phyloP scores from a whole-genome alignment of 805 yeast species.

The Lipomyces yamadae region DNA sequence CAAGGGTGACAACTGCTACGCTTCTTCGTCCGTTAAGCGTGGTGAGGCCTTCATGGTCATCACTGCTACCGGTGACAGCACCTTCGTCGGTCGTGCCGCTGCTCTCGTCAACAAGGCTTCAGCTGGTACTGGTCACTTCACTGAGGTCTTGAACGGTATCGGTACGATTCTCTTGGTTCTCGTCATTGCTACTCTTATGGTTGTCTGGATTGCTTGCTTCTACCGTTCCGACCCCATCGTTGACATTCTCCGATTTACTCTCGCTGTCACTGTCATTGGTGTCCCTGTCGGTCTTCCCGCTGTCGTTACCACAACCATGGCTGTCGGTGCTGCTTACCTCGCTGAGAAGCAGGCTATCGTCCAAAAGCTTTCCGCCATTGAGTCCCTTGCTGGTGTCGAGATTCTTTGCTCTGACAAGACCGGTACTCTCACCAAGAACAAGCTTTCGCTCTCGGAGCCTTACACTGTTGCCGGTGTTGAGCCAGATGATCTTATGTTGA shows the following conservation, averaged over 20 bases:
- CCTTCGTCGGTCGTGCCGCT: conserved; percentile 97
- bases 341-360: conserved; percentile 98
- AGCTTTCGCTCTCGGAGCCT: conserved; percentile 93
- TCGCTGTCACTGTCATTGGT: conserved; percentile 96
- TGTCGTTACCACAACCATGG: conserved; percentile 98
- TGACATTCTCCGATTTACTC: conserved; percentile 84
- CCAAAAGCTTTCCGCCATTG: conserved; percentile 94
- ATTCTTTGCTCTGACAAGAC: conserved; percentile 97
- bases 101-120: conserved; percentile 93
- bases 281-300: conserved; percentile 99
- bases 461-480: conserved; percentile 97
- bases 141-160: conserved; percentile 96
- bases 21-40: conserved; percentile 92
- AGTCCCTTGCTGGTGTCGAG: conserved; percentile 96
- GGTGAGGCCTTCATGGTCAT: conserved; percentile 95
- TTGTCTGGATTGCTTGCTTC: conserved; percentile 93
- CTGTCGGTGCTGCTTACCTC: conserved; percentile 98
- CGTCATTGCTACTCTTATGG: conserved; percentile 82
- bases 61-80: conserved; percentile 93
- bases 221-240: conserved; percentile 89
- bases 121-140: conserved; percentile 93
- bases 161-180: conserved; percentile 89
- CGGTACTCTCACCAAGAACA: conserved; percentile 97
- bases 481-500: conserved; percentile 93
- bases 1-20: conserved; percentile 83